Percentiles rank a stretch among this genome's conserved stretches.
These are phyloP conservation scores for Hemerocallis citrina DNA, from an alignment of 106 monocot species.

Conservation along the genomic window DNA sequence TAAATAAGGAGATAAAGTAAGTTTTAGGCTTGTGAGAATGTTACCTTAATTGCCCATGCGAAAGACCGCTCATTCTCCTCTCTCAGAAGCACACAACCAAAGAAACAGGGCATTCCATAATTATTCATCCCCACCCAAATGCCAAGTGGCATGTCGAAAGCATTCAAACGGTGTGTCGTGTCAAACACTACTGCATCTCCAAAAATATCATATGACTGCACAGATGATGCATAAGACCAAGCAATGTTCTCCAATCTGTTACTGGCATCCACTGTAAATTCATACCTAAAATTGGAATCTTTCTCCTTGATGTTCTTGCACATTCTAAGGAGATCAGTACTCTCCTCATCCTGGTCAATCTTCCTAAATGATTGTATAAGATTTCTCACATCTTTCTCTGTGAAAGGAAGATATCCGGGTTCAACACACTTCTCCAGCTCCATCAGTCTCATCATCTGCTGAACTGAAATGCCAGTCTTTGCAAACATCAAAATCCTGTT, in stretches of 20 bases:
- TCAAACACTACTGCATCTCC: constrained; percentile 85
- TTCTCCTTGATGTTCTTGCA: constrained; percentile 66
- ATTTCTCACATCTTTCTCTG: constrained; percentile 90
- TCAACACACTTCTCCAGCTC: constrained; percentile 74
- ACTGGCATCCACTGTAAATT: constrained; percentile 46
- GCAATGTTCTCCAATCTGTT: constrained; percentile 69
- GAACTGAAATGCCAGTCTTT: constrained; percentile 78
- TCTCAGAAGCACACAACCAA: constrained; percentile 65
- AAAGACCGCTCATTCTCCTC: constrained; percentile 60
- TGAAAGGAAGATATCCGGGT: constrained; percentile 71
- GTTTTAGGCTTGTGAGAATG: neutral
- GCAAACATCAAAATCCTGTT: constrained; percentile 74
- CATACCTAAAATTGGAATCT: constrained; percentile 63
- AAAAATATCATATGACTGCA: constrained; percentile 67
- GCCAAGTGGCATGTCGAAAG: constrained; percentile 62
- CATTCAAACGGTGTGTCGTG: constrained; percentile 51
- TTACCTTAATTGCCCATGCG: constrained; percentile 84
- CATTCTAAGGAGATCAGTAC: constrained; percentile 57
- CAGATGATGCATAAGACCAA: constrained; percentile 84
- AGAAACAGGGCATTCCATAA: constrained; percentile 78
- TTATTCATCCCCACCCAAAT: constrained; percentile 89
- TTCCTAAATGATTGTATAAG: constrained; percentile 64
- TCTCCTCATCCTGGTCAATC: constrained; percentile 56
- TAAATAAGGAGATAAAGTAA: neutral
- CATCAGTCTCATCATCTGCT: constrained; percentile 84